Evolutionary conservation across 331 rosid genomes (phyloP).

Genomic region (Rosa hybrid): DNA sequence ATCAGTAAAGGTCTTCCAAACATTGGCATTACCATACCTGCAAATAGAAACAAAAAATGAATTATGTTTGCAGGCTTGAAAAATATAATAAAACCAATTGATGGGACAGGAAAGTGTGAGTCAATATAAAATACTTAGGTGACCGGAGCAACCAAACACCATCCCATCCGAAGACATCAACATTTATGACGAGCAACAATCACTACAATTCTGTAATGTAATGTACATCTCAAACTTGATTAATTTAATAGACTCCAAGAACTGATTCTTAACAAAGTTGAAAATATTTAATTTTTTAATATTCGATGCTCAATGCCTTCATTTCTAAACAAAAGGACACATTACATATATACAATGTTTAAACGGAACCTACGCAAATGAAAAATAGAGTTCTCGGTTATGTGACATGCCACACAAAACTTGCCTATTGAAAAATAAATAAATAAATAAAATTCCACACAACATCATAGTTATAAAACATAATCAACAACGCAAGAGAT

Average conservation of each 20-base stretch:
- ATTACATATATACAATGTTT: not conserved
- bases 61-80: not conserved
- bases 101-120: not conserved
- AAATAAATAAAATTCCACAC: not conserved
- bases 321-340: not conserved
- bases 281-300: not conserved
- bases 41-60: slow-evolving; percentile 21
- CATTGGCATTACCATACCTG: slow-evolving; percentile 98
- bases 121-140: not conserved
- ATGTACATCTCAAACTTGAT: not conserved
- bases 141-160: not conserved
- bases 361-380: not conserved
- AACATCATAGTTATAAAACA: not conserved
- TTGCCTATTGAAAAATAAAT: not conserved
- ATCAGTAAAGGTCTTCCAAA: slow-evolving; percentile 95
- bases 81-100: slow-evolving; percentile 2
- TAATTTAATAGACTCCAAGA: not conserved
- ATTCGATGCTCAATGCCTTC: not conserved
- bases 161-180: not conserved
- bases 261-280: not conserved
- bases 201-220: not conserved
- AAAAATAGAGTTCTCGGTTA: not conserved
- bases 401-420: not conserved
- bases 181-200: not conserved
- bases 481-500: not conserved